phyloP scores from a whole-genome alignment of 1,284 basidiomycete species.

The Melampsora larici-populina region DNA sequence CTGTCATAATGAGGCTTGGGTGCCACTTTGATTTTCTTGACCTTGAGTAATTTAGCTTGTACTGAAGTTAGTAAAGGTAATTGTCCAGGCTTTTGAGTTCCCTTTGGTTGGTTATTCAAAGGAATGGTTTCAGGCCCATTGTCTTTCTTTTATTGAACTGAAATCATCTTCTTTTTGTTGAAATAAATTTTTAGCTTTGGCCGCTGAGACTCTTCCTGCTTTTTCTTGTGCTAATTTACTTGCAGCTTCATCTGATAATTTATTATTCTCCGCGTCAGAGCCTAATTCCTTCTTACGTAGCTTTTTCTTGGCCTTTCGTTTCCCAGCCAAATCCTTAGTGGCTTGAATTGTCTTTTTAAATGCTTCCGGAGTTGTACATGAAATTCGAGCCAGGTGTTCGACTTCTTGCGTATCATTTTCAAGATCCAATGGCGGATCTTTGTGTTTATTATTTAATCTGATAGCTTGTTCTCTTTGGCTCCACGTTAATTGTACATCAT shows the following conservation, averaged over 20 bases:
- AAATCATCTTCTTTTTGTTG: conserved; percentile 40
- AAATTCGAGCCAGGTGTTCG: conserved; percentile 8
- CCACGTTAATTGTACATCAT: conserved; percentile 30
- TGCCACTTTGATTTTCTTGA: conserved; percentile 4
- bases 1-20: not conserved
- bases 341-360: conserved; percentile 9
- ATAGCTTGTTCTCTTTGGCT: conserved; percentile 39
- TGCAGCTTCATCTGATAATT: not conserved
- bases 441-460: conserved; percentile 7
- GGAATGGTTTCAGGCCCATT: not conserved
- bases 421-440: conserved; percentile 10
- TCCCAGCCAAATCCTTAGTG: not conserved
- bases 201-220: conserved; percentile 24
- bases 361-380: conserved; percentile 39
- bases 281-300: conserved; percentile 5
- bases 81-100: not conserved
- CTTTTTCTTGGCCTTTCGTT: conserved; percentile 14
- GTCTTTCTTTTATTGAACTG: conserved; percentile 20
- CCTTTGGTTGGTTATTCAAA: not conserved
- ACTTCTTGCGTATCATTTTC: conserved; percentile 25
- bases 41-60: conserved; percentile 30
- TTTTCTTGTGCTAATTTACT: conserved; percentile 25
- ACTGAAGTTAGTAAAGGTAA: conserved; percentile 37
- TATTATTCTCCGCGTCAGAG: not conserved
- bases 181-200: conserved; percentile 36